These are phyloP conservation scores for Nymphaea thermarum DNA, from an alignment of 164 flowering plant genomes.

Conservation along the genomic window DNA sequence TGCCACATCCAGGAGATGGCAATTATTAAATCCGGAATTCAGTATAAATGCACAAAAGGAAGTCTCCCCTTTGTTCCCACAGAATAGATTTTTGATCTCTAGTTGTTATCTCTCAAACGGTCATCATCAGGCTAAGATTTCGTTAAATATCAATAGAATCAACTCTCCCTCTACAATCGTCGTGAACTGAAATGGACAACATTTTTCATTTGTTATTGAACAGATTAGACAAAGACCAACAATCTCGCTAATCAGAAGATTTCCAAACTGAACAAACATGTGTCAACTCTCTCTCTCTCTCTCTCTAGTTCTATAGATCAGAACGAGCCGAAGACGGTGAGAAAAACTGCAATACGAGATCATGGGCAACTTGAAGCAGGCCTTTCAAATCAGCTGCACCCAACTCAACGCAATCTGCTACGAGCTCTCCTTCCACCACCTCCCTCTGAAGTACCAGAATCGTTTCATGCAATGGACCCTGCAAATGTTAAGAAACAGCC, in stretches of 20 bases:
- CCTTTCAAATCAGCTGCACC: slow-evolving; percentile 9
- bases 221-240: too few species aligned
- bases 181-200: too few species aligned
- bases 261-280: background rate
- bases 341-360: background rate
- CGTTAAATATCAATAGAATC: too few species aligned
- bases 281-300: background rate
- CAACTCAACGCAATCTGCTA: slow-evolving; percentile 7
- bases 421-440: slow-evolving; percentile 6
- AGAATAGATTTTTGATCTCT: too few species aligned
- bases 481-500: background rate
- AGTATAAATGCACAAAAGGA: too few species aligned
- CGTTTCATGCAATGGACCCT: slow-evolving; percentile 11
- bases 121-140: too few species aligned
- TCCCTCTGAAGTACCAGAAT: slow-evolving; percentile 7
- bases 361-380: slow-evolving; percentile 8
- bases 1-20: too few species aligned
- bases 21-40: too few species aligned
- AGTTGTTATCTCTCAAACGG: too few species aligned
- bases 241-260: background rate
- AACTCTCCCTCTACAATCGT: too few species aligned
- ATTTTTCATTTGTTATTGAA: too few species aligned
- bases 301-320: background rate
- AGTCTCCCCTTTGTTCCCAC: too few species aligned
- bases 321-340: background rate